phyloP scores from a whole-genome alignment of 768 basidiomycete genomes.

The Boletus coccyginus region DNA sequence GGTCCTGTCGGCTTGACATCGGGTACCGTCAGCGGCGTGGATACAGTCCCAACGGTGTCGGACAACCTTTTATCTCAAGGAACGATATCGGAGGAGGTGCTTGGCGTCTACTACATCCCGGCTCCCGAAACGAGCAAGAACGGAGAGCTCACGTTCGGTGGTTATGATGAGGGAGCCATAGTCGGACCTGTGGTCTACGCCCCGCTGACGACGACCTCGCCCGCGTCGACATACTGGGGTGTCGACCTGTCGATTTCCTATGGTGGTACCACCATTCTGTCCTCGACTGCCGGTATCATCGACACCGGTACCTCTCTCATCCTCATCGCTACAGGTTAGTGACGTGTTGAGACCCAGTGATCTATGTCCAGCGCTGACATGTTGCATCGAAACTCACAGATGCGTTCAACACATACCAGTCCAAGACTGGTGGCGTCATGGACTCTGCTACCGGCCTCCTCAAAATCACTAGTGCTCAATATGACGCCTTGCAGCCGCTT shows the following conservation, averaged over 20 bases:
- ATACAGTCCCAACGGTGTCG: slow-evolving; percentile 31
- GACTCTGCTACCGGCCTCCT: slow-evolving; percentile 31
- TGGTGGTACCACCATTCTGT: slow-evolving; percentile 20
- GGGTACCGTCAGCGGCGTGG: slow-evolving; percentile 14
- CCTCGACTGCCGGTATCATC: slow-evolving; percentile 31
- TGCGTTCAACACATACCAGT: slow-evolving; percentile 21
- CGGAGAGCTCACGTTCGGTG: slow-evolving; percentile 30
- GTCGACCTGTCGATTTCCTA: slow-evolving; percentile 31
- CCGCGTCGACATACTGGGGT: slow-evolving; percentile 30
- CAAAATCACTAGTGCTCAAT: slow-evolving; percentile 22
- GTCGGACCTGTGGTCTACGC: slow-evolving; percentile 19
- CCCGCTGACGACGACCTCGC: slow-evolving; percentile 20
- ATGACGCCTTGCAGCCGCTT: slow-evolving; percentile 20
- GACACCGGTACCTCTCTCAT: slow-evolving; percentile 33
- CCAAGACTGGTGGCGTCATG: slow-evolving; percentile 22
- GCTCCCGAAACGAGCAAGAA: slow-evolving; percentile 16
- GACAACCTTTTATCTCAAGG: slow-evolving; percentile 34
- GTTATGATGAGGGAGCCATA: slow-evolving; percentile 13
- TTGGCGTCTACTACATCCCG: slow-evolving; percentile 36
- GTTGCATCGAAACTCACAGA: slow-evolving; percentile 10
- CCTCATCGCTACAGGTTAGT: slow-evolving; percentile 21
- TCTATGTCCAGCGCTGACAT: background rate
- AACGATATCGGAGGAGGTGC: slow-evolving; percentile 22
- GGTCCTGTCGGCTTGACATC: slow-evolving; percentile 35
- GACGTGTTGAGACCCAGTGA: too few species aligned